These are phyloP conservation scores for Fusarium haematococcum DNA, from an alignment of 2,329 filamentous ascomycete species.

Conservation along the genomic window DNA sequence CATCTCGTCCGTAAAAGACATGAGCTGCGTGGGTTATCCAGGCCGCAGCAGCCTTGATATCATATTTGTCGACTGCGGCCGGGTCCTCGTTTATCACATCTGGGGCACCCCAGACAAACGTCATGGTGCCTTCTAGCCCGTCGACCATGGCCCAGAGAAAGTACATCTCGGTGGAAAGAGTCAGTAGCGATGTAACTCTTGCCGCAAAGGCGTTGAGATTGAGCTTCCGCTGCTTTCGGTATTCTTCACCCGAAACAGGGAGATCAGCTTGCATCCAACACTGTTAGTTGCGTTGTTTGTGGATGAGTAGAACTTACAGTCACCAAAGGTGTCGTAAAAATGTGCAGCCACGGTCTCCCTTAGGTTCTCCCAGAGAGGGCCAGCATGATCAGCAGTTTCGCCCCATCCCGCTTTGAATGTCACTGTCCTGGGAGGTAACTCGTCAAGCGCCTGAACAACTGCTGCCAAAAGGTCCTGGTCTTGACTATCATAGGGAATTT, in stretches of 20 bases:
- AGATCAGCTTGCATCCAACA: not conserved
- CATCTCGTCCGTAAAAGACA: constrained; percentile 22
- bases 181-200: constrained; percentile 10
- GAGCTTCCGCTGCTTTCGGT: not conserved
- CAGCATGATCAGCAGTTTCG: constrained; percentile 8
- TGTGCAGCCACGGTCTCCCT: not conserved
- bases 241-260: not conserved
- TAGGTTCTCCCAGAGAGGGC: constrained; percentile 13
- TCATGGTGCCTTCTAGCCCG: constrained; percentile 28
- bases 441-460: constrained; percentile 9
- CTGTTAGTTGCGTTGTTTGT: not conserved
- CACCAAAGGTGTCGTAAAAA: constrained; percentile 5
- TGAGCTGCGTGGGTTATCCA: constrained; percentile 22
- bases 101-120: constrained; percentile 18
- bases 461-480: constrained; percentile 27
- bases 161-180: constrained; percentile 6
- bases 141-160: constrained; percentile 30
- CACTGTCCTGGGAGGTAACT: constrained; percentile 5
- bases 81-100: constrained; percentile 28
- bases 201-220: constrained; percentile 19
- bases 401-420: not conserved
- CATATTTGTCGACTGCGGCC: not conserved
- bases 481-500: constrained; percentile 27
- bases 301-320: not conserved
- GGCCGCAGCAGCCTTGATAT: constrained; percentile 6